Evolutionary conservation across 176 grass and related monocot species (phyloP), one percentile per base, ranked within the genome.

Genomic region (Bothriochloa decipiens): DNA sequence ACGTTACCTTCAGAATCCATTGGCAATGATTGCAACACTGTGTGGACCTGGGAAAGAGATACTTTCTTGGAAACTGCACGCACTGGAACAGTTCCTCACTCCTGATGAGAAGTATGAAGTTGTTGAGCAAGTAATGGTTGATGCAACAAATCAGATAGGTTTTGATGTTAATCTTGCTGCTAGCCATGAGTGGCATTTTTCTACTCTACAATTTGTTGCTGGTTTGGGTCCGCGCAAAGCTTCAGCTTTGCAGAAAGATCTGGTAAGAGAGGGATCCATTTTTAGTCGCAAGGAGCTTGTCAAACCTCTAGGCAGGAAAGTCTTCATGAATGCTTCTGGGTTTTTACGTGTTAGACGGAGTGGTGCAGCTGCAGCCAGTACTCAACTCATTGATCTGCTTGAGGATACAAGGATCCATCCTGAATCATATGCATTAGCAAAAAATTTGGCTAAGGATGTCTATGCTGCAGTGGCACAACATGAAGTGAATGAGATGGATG

Each of bases 321-420:
- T 94, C 37, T 96, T 99, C 89, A 96, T 90, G 83, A 99, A 91
- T 84, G 81, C 88, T 25, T 92, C 83, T 55, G 97, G 91, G 20
- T 99, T 96, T 90, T 96, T 96, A 78, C 89, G 97, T 80, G 91
- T 99, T 11, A 79, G 93, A 6, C 83, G 86, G 2, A 99, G 90
- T 58, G 97, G 97, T 66, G 91, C 88, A 77, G 93, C 97, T 67
- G 87, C 86, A 62, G 82, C 87, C 35, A 96, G 91, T 81, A 86
- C 87, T 75, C 90, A 96, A 49, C 88, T 93, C 8, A 95, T 99
- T 85, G 97, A 96, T 82, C 79, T 96, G 55, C 91, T 99, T 62
- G 97, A 99, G 89, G 97, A 99, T 72, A 99, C 97, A 75, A 89
- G 97, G 82, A 99, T 99, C 62, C 97, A 99, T 96, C 97, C 97